These are phyloP conservation scores for Syzygium grande DNA, from an alignment of 345 rosid species.

Conservation along the genomic window DNA sequence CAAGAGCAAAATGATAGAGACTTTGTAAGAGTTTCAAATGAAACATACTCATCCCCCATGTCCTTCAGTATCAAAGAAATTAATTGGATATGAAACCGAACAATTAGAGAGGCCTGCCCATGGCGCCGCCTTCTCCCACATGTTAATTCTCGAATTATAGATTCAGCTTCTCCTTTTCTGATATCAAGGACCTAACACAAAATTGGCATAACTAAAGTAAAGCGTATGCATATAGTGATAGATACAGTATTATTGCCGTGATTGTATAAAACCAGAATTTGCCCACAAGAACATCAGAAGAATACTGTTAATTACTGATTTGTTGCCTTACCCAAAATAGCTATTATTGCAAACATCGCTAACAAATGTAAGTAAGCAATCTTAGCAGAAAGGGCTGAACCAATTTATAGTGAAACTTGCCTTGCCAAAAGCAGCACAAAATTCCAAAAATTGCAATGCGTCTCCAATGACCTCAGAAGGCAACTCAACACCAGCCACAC, in stretches of 20 bases:
- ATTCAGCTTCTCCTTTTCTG: slow-evolving; percentile 66
- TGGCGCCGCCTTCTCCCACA: slow-evolving; percentile 39
- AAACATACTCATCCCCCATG: slow-evolving; percentile 43
- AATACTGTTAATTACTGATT: not conserved
- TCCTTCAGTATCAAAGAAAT: slow-evolving; percentile 44
- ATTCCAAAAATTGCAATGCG: slow-evolving; percentile 72
- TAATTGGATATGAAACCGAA: slow-evolving; percentile 49
- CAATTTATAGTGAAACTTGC: slow-evolving; percentile 16
- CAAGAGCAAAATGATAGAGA: not conserved
- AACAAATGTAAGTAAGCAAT: not conserved
- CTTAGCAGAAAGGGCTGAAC: not conserved
- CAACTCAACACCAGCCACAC: slow-evolving; percentile 54
- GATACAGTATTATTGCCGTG: not conserved
- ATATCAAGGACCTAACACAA: slow-evolving; percentile 47
- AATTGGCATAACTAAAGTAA: not conserved
- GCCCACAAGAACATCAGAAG: not conserved
- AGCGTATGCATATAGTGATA: not conserved
- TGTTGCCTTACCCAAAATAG: not conserved
- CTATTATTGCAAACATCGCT: not conserved
- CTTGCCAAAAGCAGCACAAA: slow-evolving; percentile 75
- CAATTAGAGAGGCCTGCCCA: slow-evolving; percentile 35
- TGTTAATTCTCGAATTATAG: slow-evolving; percentile 52
- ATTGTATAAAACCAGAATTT: not conserved
- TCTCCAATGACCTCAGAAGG: slow-evolving; percentile 51
- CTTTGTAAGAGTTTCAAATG: not conserved